Evolutionary conservation across 352 stramenopile species (phyloP), one percentile per base, ranked within the genome.

Genomic region (Phytophthora kernoviae): DNA sequence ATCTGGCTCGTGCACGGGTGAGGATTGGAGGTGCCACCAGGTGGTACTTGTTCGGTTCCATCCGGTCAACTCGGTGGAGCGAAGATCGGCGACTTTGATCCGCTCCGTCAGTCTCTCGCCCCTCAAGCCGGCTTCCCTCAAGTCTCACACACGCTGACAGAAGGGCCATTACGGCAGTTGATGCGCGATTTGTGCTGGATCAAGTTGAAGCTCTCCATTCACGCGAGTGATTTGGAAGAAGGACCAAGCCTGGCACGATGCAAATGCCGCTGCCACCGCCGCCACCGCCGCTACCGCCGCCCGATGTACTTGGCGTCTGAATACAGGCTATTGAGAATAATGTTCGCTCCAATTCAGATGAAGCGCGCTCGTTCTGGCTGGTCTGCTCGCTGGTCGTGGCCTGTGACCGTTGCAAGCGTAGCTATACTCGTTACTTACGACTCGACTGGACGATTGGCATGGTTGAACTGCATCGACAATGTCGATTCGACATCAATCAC

Each of bases 71-170:
- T 47, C 41, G 41, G 41, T 47, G 41, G 41, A 32, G 41, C 24
- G 10, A 33, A 32, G 41, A 47, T 27, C 22, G 57, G 30, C 39
- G 46, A 34, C 20, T 43, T 56, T 18, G 22, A 57, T 61, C 37
- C 14, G 44, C 52, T 57, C 37, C 44, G 51, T 62, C 61, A 47
- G 51, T 61, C 36, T 69, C 61, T 69, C 47, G 54, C 54, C 58
- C 61, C 22, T 66, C 62, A 70, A 70, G 48, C 55, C 57, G 62
- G 32, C 62, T 66, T 70, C 62, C 62, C 62, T 70, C 5, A 39
- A 39, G 33, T 39, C 33, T 39, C 10, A 39, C 24, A 39, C 33
- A n/a, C 33, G 33, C 5, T 9, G 12, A 4, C 37, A 43, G 37
- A 43, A 43, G 37, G 15, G 37, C 18, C 39, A 24, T 24, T 5